Conservation (phyloP, 352 stramenopile genomes). For the Phytopythium aichiense region DNA sequence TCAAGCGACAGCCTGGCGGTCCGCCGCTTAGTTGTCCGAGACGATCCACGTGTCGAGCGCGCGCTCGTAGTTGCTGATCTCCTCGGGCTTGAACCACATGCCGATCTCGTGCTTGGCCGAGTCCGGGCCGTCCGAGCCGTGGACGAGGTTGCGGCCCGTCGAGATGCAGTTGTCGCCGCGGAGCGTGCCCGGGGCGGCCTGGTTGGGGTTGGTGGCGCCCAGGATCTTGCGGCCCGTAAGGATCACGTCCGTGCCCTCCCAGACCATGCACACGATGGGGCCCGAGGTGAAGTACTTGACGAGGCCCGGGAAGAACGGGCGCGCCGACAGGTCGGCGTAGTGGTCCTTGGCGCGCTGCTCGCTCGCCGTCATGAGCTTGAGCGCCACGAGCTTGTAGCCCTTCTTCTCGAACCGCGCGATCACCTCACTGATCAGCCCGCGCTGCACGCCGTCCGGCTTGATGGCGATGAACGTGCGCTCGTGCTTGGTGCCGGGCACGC, state of each 20-base stretch:
- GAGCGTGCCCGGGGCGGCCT: constrained; percentile 91
- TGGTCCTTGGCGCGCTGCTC: constrained; percentile 89
- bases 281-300: constrained; percentile 92
- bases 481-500: constrained; percentile 88
- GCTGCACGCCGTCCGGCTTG: constrained; percentile 94
- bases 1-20: background rate
- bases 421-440: constrained; percentile 92
- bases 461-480: constrained; percentile 95
- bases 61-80: constrained; percentile 90
- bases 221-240: constrained; percentile 94
- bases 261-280: constrained; percentile 95
- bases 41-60: constrained; percentile 87
- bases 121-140: constrained; percentile 91
- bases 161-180: constrained; percentile 93
- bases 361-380: constrained; percentile 94
- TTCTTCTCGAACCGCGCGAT: constrained; percentile 95
- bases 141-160: constrained; percentile 90
- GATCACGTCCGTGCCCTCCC: constrained; percentile 93
- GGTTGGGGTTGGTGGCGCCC: constrained; percentile 93
- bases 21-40: constrained; percentile 72
- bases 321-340: constrained; percentile 92
- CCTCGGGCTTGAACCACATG: constrained; percentile 92
- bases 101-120: constrained; percentile 90
- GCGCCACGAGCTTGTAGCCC: constrained; percentile 93
- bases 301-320: constrained; percentile 91